phyloP scores from a whole-genome alignment of 805 yeast species.

The Kuraishia ogatae region DNA sequence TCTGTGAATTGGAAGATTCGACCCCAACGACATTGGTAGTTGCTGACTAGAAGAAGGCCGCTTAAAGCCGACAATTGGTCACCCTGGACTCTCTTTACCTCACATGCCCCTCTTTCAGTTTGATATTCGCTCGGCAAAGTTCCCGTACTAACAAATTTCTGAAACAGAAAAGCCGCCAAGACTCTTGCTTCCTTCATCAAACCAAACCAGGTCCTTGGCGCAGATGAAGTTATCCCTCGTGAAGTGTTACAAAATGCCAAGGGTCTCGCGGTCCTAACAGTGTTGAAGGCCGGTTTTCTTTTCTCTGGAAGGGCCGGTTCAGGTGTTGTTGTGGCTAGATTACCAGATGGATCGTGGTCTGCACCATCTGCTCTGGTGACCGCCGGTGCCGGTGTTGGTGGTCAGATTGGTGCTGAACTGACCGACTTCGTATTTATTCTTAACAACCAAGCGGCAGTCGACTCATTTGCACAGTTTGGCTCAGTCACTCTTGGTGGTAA shows the following conservation, averaged over 20 bases:
- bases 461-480: slow-evolving; percentile 88
- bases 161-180: slow-evolving; percentile 79
- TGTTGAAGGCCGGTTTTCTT: slow-evolving; percentile 92
- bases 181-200: slow-evolving; percentile 83
- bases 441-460: slow-evolving; percentile 82
- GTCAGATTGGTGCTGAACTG: slow-evolving; percentile 92
- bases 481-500: slow-evolving; percentile 94
- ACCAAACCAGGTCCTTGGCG: slow-evolving; percentile 89
- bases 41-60: no score
- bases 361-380: slow-evolving; percentile 94
- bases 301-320: slow-evolving; percentile 98
- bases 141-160: slow-evolving; percentile 1
- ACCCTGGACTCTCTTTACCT: no score
- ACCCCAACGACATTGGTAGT: no score
- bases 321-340: slow-evolving; percentile 87
- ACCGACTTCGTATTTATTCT: slow-evolving; percentile 94
- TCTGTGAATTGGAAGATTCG: no score
- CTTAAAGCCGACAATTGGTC: no score
- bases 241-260: slow-evolving; percentile 80
- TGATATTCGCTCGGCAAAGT: no score
- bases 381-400: slow-evolving; percentile 99
- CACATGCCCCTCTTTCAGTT: no score
- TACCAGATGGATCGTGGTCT: slow-evolving; percentile 95
- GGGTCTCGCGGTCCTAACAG: slow-evolving; percentile 88
- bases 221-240: slow-evolving; percentile 86